A percentile compares a stretch with the other conserved stretches of the same genome.
Conservation (phyloP, 2,329 filamentous ascomycete genomes). For the Fusarium abutilonis region DNA sequence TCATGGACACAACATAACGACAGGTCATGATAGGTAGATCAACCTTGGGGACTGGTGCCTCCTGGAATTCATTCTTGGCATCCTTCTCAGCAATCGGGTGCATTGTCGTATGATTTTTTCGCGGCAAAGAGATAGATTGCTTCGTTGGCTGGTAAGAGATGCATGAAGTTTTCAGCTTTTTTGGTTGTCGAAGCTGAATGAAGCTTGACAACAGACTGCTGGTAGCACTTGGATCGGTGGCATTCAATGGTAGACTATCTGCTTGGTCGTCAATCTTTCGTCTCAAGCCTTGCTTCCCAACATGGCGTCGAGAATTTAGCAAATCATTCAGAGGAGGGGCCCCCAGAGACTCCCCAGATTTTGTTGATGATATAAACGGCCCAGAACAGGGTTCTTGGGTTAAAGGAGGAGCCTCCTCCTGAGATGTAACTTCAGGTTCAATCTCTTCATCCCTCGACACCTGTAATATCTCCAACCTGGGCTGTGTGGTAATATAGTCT, state of each 20-base stretch:
- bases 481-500: conserved; percentile 17
- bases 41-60: conserved; percentile 32
- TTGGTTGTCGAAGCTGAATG: conserved; percentile 47
- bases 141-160: background rate
- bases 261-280: conserved; percentile 3
- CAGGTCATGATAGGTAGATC: conserved; percentile 27
- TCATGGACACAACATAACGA: conserved; percentile 62
- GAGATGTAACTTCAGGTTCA: conserved; percentile 19
- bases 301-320: background rate
- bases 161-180: conserved; percentile 31
- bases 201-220: conserved; percentile 47
- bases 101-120: too few relatives aligned
- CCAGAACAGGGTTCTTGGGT: background rate
- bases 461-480: conserved; percentile 22
- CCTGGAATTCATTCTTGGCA: background rate
- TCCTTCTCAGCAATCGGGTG: background rate
- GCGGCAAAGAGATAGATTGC: background rate
- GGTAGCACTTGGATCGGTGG: conserved; percentile 39
- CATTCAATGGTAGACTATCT: conserved; percentile 21
- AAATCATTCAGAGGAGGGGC: conserved; percentile 9
- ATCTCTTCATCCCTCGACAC: conserved; percentile 38
- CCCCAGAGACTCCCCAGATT: background rate
- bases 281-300: background rate
- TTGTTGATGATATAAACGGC: background rate
- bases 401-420: too few relatives aligned